Conservation (phyloP, 2,329 filamentous ascomycete genomes). For the Leptographium wingfieldii region DNA sequence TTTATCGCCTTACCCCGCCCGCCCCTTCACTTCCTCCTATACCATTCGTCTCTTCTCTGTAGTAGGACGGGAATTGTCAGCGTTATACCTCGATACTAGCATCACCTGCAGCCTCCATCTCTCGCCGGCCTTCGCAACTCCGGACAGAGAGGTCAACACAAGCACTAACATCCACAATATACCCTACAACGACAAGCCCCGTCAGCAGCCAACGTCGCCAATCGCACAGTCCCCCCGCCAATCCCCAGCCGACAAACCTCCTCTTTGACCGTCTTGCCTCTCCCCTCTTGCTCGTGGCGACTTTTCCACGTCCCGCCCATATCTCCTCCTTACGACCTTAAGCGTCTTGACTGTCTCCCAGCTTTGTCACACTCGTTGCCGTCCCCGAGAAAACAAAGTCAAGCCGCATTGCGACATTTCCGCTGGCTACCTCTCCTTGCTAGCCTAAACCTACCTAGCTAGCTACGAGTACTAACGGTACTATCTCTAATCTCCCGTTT, state of each 20-base stretch:
- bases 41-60: not conserved
- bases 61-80: not conserved
- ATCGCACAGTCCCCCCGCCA: not conserved
- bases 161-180: not conserved
- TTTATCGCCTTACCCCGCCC: not conserved
- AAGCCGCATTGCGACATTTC: not conserved
- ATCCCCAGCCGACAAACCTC: not conserved
- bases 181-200: not conserved
- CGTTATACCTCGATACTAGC: not conserved
- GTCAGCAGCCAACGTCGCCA: not conserved
- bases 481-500: constrained; percentile 1
- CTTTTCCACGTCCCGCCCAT: not conserved
- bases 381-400: not conserved
- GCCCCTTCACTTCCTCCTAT: not conserved
- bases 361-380: not conserved
- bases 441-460: constrained; percentile 1
- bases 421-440: not conserved
- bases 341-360: not conserved
- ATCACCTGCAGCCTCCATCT: not conserved
- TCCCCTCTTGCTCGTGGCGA: not conserved
- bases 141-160: not conserved
- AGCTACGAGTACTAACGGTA: not conserved
- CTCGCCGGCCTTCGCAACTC: not conserved
- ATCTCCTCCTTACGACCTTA: not conserved
- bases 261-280: not conserved